These are phyloP conservation scores for Ochromonas danica DNA, from an alignment of 108 stramenopile genomes.

Conservation along the genomic window DNA sequence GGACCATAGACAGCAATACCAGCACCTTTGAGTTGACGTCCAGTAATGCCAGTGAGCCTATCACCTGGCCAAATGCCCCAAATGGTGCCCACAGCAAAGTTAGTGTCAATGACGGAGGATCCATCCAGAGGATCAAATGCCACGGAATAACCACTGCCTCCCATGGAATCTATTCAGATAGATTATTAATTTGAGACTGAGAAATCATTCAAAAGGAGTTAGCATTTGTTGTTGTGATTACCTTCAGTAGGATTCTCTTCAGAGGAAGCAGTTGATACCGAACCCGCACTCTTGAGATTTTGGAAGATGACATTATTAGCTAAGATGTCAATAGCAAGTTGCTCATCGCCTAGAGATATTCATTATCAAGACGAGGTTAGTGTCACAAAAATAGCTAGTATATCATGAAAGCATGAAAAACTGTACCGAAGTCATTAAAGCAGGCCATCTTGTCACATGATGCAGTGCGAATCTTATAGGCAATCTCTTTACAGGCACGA, in stretches of 20 bases:
- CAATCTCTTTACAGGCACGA: conserved; percentile 56
- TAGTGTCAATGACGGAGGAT: conserved; percentile 64
- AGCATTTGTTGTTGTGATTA: conserved; percentile 36
- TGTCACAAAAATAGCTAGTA: too few species aligned
- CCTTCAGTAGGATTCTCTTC: conserved; percentile 49
- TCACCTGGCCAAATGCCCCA: conserved; percentile 59
- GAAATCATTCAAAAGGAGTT: conserved; percentile 35
- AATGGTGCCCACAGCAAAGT: conserved; percentile 64
- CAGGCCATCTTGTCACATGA: conserved; percentile 58
- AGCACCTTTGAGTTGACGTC: conserved; percentile 46
- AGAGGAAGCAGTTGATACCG: conserved; percentile 54
- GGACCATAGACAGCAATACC: conserved; percentile 62
- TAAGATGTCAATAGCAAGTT: conserved; percentile 58
- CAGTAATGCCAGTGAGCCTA: conserved; percentile 56
- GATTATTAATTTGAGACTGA: background rate
- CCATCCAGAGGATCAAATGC: conserved; percentile 70
- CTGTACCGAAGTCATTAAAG: conserved; percentile 51
- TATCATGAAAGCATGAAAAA: background rate
- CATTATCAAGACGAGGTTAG: too few species aligned
- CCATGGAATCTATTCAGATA: background rate
- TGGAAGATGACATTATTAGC: conserved; percentile 60
- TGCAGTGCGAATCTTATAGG: conserved; percentile 56
- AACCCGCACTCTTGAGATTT: conserved; percentile 52
- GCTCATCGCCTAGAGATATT: conserved; percentile 42
- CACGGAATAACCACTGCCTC: conserved; percentile 63